These are phyloP conservation scores for Triticum dicoccoides DNA, from an alignment of 176 grass and related monocot genomes.

Conservation along the genomic window DNA sequence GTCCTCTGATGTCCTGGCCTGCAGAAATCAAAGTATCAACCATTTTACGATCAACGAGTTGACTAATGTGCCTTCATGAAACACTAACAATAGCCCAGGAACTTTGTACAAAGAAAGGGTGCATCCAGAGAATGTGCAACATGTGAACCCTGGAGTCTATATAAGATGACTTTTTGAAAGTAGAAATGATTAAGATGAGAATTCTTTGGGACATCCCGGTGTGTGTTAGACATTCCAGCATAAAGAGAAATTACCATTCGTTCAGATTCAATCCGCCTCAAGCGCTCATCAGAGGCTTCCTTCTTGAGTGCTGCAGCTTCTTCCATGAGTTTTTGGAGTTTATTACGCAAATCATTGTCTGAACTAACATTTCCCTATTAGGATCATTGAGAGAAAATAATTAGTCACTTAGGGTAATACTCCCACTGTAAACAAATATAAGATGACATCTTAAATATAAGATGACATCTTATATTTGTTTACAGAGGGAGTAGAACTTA, in stretches of 20 bases:
- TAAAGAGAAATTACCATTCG: constrained; percentile 32
- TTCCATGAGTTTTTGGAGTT: constrained; percentile 33
- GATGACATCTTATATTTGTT: too few relatives aligned
- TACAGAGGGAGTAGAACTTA: background rate
- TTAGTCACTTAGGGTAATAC: constrained; percentile 1
- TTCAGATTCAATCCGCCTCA: constrained; percentile 48
- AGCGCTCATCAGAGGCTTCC: constrained; percentile 44
- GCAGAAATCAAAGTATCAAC: background rate
- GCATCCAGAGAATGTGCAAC: background rate
- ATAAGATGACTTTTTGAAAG: background rate
- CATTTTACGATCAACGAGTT: background rate
- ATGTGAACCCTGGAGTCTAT: background rate
- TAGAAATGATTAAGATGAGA: background rate
- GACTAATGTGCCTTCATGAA: background rate
- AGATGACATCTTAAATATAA: too few relatives aligned
- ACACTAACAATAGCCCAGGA: background rate
- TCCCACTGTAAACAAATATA: too few relatives aligned
- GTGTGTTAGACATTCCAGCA: background rate
- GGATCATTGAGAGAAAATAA: constrained; percentile 6
- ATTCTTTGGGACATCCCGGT: background rate
- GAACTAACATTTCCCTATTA: constrained; percentile 34
- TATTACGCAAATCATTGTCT: constrained; percentile 1
- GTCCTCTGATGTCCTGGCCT: constrained; percentile 38
- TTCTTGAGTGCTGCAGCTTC: constrained; percentile 31
- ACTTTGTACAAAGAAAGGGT: background rate